phyloP scores from a whole-genome alignment of 768 basidiomycete genomes.

The Podaxis pistillaris region DNA sequence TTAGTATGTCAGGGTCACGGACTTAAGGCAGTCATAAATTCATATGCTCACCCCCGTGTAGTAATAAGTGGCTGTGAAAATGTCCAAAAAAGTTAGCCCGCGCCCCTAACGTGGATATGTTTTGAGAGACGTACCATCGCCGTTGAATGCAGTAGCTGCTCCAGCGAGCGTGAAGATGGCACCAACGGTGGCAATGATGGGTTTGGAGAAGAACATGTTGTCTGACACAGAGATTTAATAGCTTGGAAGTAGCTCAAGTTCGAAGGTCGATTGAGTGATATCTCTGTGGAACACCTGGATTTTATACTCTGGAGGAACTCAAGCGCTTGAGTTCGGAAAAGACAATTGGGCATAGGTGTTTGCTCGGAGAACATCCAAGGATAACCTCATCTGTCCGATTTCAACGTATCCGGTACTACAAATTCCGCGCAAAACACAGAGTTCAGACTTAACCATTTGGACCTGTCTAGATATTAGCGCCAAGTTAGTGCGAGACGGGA shows the following conservation, averaged over 20 bases:
- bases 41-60: constrained; percentile 20
- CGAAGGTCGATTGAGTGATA: background rate
- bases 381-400: background rate
- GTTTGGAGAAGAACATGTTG: constrained; percentile 7
- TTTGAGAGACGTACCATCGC: constrained; percentile 18
- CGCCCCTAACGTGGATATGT: no score
- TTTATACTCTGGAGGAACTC: background rate
- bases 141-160: constrained; percentile 12
- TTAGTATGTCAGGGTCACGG: background rate
- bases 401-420: background rate
- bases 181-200: background rate
- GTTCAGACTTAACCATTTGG: background rate
- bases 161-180: constrained; percentile 3
- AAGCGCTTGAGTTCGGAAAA: background rate
- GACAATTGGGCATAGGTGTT: background rate
- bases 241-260: background rate
- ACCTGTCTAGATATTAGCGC: background rate
- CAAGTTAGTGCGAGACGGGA: background rate
- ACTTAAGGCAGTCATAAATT: background rate
- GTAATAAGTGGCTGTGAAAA: constrained; percentile 22
- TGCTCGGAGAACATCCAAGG: background rate
- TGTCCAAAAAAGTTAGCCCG: constrained; percentile 6
- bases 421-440: background rate
- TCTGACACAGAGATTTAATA: background rate
- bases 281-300: background rate